Percentiles rank a stretch among this genome's conserved stretches.
Conservation (phyloP, 2,329 filamentous ascomycete genomes). For the Epichloe gansuensis region DNA sequence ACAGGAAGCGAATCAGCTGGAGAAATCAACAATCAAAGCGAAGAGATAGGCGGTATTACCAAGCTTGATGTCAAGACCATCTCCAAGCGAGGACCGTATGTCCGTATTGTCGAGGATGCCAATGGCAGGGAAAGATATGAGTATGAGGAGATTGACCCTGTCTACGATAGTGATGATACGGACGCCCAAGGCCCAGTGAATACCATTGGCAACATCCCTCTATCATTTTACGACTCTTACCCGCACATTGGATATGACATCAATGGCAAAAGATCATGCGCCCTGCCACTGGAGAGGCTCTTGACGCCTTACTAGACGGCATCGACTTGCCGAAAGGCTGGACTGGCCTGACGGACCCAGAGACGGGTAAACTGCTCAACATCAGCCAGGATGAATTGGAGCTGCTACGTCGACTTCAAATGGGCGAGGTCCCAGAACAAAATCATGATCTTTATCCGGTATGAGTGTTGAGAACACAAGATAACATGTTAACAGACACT, state of each 20-base stretch:
- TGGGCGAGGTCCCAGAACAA: conserved; percentile 77
- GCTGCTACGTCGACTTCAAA: conserved; percentile 75
- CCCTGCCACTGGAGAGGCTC: conserved; percentile 81
- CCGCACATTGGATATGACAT: conserved; percentile 98
- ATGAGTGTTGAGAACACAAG: conserved; percentile 17
- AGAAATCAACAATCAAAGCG: conserved; percentile 12
- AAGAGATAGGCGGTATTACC: neutral
- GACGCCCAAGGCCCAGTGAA: conserved; percentile 70
- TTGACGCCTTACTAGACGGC: conserved; percentile 88
- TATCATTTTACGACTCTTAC: conserved; percentile 94
- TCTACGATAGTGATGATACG: conserved; percentile 92
- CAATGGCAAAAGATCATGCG: conserved; percentile 97
- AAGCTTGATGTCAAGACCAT: neutral
- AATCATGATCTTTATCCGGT: conserved; percentile 88
- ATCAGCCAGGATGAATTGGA: conserved; percentile 81
- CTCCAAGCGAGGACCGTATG: neutral
- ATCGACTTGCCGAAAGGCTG: conserved; percentile 96
- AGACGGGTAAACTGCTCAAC: conserved; percentile 85
- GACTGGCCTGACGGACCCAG: conserved; percentile 89
- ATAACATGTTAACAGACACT: neutral
- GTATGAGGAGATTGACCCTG: conserved; percentile 85
- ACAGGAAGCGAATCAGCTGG: conserved; percentile 23
- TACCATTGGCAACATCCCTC: conserved; percentile 88
- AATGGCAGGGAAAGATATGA: conserved; percentile 85
- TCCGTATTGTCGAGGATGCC: conserved; percentile 59